Evolutionary conservation across 108 stramenopile genomes (phyloP).

Genomic region (Chaetoceros muelleri): DNA sequence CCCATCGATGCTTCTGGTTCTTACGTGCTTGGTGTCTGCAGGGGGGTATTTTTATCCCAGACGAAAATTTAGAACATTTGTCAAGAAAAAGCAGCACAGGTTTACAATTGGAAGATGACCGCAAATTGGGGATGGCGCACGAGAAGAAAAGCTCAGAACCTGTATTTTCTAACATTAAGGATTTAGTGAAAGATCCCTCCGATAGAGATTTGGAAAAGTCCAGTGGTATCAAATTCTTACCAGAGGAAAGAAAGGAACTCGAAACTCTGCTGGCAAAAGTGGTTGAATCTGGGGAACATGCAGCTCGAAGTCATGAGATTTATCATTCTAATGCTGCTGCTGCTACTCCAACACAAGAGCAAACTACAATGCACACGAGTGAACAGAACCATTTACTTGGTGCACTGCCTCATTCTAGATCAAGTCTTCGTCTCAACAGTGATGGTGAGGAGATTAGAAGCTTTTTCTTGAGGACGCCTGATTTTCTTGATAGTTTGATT

Average conservation of each 20-base stretch:
- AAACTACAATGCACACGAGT: not conserved
- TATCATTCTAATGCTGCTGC: not conserved
- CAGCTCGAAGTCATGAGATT: slow-evolving; percentile 36
- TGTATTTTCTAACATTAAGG: not conserved
- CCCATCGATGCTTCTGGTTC: slow-evolving; percentile 84
- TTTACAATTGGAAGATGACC: slow-evolving; percentile 3
- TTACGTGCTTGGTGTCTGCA: slow-evolving; percentile 72
- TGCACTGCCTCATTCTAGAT: not conserved
- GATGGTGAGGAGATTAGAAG: slow-evolving; percentile 2
- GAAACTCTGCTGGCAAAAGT: slow-evolving; percentile 53
- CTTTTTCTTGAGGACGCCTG: slow-evolving; percentile 50
- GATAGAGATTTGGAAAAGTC: slow-evolving; percentile 4
- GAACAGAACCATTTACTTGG: slow-evolving; percentile 18
- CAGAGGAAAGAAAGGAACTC: slow-evolving; percentile 62
- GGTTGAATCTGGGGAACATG: slow-evolving; percentile 47
- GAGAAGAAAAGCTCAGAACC: not conserved
- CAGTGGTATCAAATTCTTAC: slow-evolving; percentile 30
- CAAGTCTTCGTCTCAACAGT: not conserved
- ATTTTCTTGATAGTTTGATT: slow-evolving; percentile 70
- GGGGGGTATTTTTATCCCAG: slow-evolving; percentile 8
- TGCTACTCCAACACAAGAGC: not conserved
- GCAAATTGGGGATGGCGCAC: not conserved
- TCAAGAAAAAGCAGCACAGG: slow-evolving; percentile 8
- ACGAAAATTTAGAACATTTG: slow-evolving; percentile 6
- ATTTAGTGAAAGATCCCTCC: not conserved